Percentiles rank a stretch among this genome's conserved stretches.
phyloP scores from a whole-genome alignment of 306 rosid species.

The Medicago lupulina region DNA sequence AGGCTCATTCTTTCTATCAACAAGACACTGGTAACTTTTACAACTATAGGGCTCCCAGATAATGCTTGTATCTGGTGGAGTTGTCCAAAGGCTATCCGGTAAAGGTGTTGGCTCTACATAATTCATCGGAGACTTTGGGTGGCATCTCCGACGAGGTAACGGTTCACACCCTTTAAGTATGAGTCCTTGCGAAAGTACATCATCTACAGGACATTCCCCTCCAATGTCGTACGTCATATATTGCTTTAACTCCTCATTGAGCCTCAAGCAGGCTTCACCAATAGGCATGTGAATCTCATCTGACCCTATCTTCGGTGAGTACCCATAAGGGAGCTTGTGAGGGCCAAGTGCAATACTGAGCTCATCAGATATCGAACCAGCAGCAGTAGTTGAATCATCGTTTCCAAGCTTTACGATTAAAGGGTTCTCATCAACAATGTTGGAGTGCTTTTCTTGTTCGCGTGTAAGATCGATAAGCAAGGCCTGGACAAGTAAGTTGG shows the following conservation, averaged over 20 bases:
- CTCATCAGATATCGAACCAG: constrained; percentile 28
- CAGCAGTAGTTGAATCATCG: constrained; percentile 1
- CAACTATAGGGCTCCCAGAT: constrained; percentile 56
- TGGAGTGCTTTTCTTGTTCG: constrained; percentile 46
- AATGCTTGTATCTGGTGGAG: constrained; percentile 51
- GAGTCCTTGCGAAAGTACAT: constrained; percentile 49
- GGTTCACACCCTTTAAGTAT: constrained; percentile 65
- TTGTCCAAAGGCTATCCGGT: constrained; percentile 53
- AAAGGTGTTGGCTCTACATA: constrained; percentile 51
- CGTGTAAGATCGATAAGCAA: constrained; percentile 53
- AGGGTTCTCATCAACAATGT: neutral
- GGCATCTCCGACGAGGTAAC: constrained; percentile 61
- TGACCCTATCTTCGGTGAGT: constrained; percentile 41
- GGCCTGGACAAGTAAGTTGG: constrained; percentile 55
- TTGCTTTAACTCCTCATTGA: constrained; percentile 47
- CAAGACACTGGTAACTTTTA: constrained; percentile 54
- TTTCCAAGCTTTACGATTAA: constrained; percentile 14
- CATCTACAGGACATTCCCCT: constrained; percentile 56
- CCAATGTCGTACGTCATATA: constrained; percentile 58
- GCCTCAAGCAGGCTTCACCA: constrained; percentile 48
- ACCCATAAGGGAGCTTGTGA: constrained; percentile 54
- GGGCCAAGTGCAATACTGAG: constrained; percentile 48
- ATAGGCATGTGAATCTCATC: constrained; percentile 40
- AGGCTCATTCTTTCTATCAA: constrained; percentile 38
- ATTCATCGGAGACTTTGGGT: constrained; percentile 47